phyloP scores from a whole-genome alignment of 495 filamentous ascomycete species.

The Hypoxylon lenormandii region DNA sequence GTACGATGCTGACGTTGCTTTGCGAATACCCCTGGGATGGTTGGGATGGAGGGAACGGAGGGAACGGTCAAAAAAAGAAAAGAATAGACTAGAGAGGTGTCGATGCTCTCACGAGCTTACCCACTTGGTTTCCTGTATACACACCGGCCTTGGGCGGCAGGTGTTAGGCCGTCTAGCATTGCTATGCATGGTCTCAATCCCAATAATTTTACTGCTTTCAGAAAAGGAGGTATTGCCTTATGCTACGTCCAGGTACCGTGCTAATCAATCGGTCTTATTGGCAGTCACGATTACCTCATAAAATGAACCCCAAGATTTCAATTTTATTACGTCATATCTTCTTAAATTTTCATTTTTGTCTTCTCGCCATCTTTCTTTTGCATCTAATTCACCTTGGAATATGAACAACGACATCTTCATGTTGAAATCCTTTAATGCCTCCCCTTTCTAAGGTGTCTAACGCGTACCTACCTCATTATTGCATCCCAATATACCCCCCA shows the following conservation, averaged over 20 bases:
- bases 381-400: neutral
- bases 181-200: neutral
- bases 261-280: no score
- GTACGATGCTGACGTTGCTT: constrained; percentile 45
- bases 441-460: no score
- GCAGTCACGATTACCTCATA: no score
- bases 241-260: neutral
- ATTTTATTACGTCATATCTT: no score
- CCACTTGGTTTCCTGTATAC: constrained; percentile 21
- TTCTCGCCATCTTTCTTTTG: neutral
- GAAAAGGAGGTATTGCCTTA: neutral
- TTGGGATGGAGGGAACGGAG: constrained; percentile 34
- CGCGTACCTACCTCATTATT: no score
- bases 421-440: neutral
- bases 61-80: no score
- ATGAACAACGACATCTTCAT: no score
- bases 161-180: constrained; percentile 1
- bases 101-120: constrained; percentile 41
- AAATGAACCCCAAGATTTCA: no score
- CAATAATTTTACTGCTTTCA: neutral
- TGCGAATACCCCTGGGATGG: constrained; percentile 49
- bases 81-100: constrained; percentile 47
- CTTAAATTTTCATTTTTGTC: neutral
- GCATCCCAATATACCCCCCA: constrained; percentile 21
- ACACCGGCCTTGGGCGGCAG: constrained; percentile 1